Evolutionary conservation across 2,329 filamentous ascomycete genomes (phyloP), one percentile per base, ranked within the genome.

Genomic region (Dryadomyces sulphureus): DNA sequence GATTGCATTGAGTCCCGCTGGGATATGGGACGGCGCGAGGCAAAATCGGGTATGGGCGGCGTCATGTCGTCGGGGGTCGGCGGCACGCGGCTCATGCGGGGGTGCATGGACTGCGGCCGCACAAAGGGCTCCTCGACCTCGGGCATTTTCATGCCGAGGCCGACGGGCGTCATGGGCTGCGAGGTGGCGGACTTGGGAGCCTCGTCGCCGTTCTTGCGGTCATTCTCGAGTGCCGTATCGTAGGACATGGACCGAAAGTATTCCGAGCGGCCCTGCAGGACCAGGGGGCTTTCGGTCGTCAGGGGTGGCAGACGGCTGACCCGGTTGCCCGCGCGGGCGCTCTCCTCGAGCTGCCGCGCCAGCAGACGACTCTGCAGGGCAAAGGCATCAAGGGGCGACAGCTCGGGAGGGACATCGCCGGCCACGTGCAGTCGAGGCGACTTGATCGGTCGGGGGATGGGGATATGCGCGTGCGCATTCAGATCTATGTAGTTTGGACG

Each of bases 371-470:
- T 93, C 59, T 96, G 90, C 51, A 90, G 73, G 20, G 90, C 90
- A 60, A 98, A 93, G 41, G 90, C 90, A 70, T 98, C 92, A 53
- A 98, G 75, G 11, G 92, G 92, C 7, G 92, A 96, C 47, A 96
- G 72, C 45, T 92, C 84, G 5, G 92, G 92, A 19, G 92, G 90
- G 1, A 84, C 75, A 55, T 90, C 84, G 50, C 85, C 85, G 48
- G 83, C 82, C 48, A 84, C 72, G 61, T 88, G 82, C 49, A 87
- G 67, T 50, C 83, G 79, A 38, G 84, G 83, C n/a, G 84, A 88
- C 52, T 72, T 70, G 30, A 81, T 63, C n/a, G 76, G 73, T 46
- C 70, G 71, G 17, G 72, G 67, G 45, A 67, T 57, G 11, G 73
- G 75, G 22, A 68, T 63, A 44, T 72, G 66, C 34, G 77, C 79